These are phyloP conservation scores for Coffea humblotiana DNA, from an alignment of 305 asterid species.

Conservation along the genomic window DNA sequence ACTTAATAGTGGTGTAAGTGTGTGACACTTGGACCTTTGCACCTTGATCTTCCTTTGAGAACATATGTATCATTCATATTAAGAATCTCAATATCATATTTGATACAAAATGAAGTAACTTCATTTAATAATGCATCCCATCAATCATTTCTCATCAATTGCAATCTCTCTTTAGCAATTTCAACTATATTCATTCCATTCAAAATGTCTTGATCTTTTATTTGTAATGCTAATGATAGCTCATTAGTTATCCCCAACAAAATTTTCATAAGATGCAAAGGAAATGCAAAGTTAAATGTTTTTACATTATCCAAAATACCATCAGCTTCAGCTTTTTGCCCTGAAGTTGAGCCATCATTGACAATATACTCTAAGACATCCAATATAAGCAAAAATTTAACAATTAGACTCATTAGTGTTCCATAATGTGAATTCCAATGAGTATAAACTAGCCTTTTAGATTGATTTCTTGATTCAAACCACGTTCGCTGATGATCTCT, in stretches of 20 bases:
- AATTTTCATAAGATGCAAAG: not conserved
- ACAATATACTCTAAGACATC: not conserved
- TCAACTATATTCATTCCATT: not conserved
- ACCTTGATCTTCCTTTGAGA: not conserved
- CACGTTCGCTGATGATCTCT: not conserved
- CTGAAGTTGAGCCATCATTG: not conserved
- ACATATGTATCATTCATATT: slow-evolving; percentile 3
- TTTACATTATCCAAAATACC: not conserved
- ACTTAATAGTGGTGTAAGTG: not conserved
- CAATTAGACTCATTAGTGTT: not conserved
- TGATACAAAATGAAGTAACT: not conserved
- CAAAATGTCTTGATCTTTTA: not conserved
- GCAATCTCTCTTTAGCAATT: not conserved
- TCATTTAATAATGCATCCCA: not conserved
- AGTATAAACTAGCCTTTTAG: not conserved
- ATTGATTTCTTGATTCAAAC: not conserved
- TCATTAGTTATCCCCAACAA: not conserved
- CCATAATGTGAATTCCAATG: not conserved
- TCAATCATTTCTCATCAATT: not conserved
- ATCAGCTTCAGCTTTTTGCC: not conserved
- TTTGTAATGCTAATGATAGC: not conserved
- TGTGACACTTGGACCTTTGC: not conserved
- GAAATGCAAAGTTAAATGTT: not conserved
- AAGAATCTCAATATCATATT: not conserved
- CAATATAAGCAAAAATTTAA: too few relatives aligned